phyloP scores from a whole-genome alignment of 345 rosid genomes.

The Firmiana major region DNA sequence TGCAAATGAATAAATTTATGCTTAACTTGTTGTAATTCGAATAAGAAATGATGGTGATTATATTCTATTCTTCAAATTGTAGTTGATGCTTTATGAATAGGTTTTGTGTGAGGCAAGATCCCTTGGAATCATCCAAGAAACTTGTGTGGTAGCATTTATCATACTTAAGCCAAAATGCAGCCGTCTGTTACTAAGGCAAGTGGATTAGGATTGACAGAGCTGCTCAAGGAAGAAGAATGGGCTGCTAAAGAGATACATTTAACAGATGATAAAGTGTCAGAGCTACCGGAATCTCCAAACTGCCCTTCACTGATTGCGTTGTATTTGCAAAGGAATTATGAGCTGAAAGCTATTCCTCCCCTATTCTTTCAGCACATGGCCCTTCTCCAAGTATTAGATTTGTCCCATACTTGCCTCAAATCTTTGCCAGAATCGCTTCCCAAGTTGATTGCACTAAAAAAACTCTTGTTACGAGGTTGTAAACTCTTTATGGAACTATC shows the following conservation, averaged over 20 bases:
- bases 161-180: neutral
- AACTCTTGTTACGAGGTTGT: conserved; percentile 16
- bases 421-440: conserved; percentile 26
- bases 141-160: neutral
- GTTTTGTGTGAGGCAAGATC: neutral
- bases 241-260: neutral
- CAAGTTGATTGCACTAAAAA: conserved; percentile 18
- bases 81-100: neutral
- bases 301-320: neutral
- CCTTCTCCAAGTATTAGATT: conserved; percentile 16
- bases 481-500: conserved; percentile 20
- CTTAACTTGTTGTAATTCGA: neutral
- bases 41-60: neutral
- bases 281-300: conserved; percentile 9
- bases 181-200: neutral
- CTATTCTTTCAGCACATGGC: conserved; percentile 16
- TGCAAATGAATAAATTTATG: neutral
- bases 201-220: neutral
- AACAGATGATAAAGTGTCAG: neutral
- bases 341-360: conserved; percentile 15
- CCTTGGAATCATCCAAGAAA: neutral
- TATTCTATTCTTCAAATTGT: neutral
- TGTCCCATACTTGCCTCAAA: conserved; percentile 27
- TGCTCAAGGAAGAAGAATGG: neutral
- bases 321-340: conserved; percentile 21